Percentiles rank a stretch among this genome's conserved stretches.
Conservation (phyloP, 75 land plant genomes). For the Larix kaempferi region DNA sequence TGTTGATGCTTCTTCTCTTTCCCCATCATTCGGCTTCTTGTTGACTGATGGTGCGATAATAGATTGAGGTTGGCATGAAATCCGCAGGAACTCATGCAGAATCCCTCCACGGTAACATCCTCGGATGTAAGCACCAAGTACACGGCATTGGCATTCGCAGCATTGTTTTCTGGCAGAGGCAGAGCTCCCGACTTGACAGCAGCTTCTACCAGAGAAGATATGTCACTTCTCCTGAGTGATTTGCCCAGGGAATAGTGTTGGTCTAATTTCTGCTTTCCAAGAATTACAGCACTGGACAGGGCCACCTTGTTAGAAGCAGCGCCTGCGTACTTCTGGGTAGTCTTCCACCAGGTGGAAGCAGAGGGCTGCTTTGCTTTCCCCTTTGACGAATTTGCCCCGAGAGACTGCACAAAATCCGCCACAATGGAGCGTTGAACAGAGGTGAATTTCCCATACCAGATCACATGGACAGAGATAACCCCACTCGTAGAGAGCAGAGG, state of each 20-base stretch:
- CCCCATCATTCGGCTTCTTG: too few species aligned
- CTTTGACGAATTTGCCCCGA: background rate
- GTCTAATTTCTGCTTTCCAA: background rate
- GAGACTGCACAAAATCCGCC: conserved; percentile 44
- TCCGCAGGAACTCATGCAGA: conserved; percentile 51
- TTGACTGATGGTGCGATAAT: too few species aligned
- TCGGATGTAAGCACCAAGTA: conserved; percentile 50
- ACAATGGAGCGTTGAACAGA: conserved; percentile 37
- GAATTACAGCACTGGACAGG: background rate
- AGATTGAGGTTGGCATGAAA: conserved; percentile 24
- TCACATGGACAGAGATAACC: conserved; percentile 22
- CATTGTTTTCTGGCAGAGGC: background rate
- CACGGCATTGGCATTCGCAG: conserved; percentile 12
- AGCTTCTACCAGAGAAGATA: background rate
- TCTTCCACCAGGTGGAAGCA: conserved; percentile 62
- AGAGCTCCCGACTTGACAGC: background rate
- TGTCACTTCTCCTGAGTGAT: background rate
- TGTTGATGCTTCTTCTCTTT: background rate
- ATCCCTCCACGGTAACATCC: conserved; percentile 38
- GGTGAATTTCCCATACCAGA: conserved; percentile 56
- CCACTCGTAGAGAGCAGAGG: conserved; percentile 24
- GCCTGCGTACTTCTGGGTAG: conserved; percentile 39
- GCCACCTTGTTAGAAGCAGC: background rate
- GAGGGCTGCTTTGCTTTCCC: conserved; percentile 32
- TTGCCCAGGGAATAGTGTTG: background rate